Percentiles rank a stretch among this genome's conserved stretches.
Conservation (phyloP, 2,329 filamentous ascomycete genomes). For the Botrytis fragariae region DNA sequence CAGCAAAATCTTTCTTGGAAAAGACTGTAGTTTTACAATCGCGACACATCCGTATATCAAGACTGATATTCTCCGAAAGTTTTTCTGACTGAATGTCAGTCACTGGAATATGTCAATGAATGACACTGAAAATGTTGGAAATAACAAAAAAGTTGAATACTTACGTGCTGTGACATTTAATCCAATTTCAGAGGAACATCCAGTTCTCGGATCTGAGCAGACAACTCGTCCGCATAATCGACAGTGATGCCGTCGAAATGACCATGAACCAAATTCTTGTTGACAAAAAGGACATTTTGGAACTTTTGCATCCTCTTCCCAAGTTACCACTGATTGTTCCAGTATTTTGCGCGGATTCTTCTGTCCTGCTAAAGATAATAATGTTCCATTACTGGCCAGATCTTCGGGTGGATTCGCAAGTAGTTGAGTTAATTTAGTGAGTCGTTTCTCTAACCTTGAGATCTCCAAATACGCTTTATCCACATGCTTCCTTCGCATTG, state of each 20-base stretch:
- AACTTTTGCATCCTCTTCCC: constrained; percentile 88
- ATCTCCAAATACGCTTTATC: constrained; percentile 86
- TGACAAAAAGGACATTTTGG: constrained; percentile 87
- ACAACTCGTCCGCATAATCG: constrained; percentile 90
- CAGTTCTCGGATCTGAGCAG: constrained; percentile 81
- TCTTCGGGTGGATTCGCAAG: constrained; percentile 74
- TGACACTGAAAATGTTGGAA: constrained; percentile 13
- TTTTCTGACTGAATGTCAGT: constrained; percentile 47
- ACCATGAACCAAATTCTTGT: constrained; percentile 91
- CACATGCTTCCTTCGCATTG: constrained; percentile 70
- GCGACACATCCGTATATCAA: constrained; percentile 89
- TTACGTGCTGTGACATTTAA: constrained; percentile 69
- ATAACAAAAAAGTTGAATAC: constrained; percentile 35
- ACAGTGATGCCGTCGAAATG: constrained; percentile 91
- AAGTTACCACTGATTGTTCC: constrained; percentile 89
- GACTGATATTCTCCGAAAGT: constrained; percentile 52
- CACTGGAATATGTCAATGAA: constrained; percentile 33
- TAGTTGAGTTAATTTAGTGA: constrained; percentile 85
- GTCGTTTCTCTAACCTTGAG: constrained; percentile 82
- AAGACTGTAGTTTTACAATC: constrained; percentile 76
- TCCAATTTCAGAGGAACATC: constrained; percentile 80
- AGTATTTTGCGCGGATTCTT: constrained; percentile 75
- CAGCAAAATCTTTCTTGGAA: constrained; percentile 63
- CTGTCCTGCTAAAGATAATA: constrained; percentile 61
- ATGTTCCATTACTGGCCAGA: constrained; percentile 47